These are phyloP conservation scores for Tolypocladium inflatum DNA, from an alignment of 2,329 filamentous ascomycete genomes.

Conservation along the genomic window DNA sequence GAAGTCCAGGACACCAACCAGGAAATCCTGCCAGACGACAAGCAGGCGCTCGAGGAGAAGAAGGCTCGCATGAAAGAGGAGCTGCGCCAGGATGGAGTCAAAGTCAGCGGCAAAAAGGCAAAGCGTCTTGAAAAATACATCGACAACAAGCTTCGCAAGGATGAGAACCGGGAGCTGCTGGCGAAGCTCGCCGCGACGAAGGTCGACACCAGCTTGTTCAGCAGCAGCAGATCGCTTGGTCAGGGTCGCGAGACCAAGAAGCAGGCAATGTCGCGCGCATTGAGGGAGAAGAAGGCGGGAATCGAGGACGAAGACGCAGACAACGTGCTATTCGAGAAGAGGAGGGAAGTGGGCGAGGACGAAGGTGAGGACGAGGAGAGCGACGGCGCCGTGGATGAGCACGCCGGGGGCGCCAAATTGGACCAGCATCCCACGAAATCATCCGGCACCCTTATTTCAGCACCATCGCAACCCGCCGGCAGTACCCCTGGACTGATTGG, in stretches of 20 bases:
- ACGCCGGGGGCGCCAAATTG: slow-evolving; percentile 8
- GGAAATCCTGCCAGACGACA: slow-evolving; percentile 28
- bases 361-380: slow-evolving; percentile 19
- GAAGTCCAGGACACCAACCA: slow-evolving; percentile 28
- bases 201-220: slow-evolving; percentile 72
- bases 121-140: slow-evolving; percentile 61
- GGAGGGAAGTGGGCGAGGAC: slow-evolving; percentile 16
- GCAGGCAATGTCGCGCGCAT: slow-evolving; percentile 53
- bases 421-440: neutral
- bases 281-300: slow-evolving; percentile 57
- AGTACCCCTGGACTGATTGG: slow-evolving; percentile 35
- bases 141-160: slow-evolving; percentile 87
- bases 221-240: slow-evolving; percentile 70
- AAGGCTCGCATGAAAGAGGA: slow-evolving; percentile 47
- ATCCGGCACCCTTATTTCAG: slow-evolving; percentile 2
- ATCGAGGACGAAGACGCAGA: slow-evolving; percentile 38
- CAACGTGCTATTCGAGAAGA: slow-evolving; percentile 40
- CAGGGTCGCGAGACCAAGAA: slow-evolving; percentile 62
- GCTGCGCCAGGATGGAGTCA: slow-evolving; percentile 38
- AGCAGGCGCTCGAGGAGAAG: slow-evolving; percentile 41
- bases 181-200: slow-evolving; percentile 72
- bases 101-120: slow-evolving; percentile 55
- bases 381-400: slow-evolving; percentile 9
- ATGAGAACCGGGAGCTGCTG: slow-evolving; percentile 78
- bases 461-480: slow-evolving; percentile 1